phyloP scores from a whole-genome alignment of 139 green algal genomes.

The Micractinium sp. region DNA sequence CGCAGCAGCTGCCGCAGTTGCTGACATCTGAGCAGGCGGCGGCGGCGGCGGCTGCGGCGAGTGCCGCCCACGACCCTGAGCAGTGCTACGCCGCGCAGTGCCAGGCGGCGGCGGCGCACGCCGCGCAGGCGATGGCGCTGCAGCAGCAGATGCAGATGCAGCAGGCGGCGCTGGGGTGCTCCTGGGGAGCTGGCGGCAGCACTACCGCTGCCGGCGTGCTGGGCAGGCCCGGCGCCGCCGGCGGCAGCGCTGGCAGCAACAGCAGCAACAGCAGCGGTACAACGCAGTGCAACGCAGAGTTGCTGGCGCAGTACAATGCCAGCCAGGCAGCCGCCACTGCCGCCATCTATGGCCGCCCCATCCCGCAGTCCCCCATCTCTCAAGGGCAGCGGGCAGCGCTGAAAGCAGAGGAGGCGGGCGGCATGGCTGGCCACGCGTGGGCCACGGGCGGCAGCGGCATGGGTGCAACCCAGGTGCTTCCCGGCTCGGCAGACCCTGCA shows the following conservation, averaged over 20 bases:
- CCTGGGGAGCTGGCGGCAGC: neutral
- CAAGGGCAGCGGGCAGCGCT: neutral
- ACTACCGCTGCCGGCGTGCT: too few relatives aligned
- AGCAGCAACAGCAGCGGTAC: neutral
- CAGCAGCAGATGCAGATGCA: neutral
- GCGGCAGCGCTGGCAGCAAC: neutral
- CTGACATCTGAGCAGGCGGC: neutral
- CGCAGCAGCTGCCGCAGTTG: neutral
- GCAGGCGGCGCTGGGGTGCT: neutral
- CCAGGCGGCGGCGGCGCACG: slow-evolving; percentile 6
- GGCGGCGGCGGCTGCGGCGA: neutral
- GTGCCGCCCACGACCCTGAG: neutral
- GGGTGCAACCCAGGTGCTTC: too few relatives aligned
- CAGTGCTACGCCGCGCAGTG: slow-evolving; percentile 6
- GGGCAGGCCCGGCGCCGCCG: too few relatives aligned
- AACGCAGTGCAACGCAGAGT: neutral
- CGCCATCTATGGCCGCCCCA: neutral
- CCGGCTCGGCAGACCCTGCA: too few relatives aligned
- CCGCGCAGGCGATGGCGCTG: neutral
- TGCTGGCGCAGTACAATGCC: neutral
- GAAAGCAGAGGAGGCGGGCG: too few relatives aligned
- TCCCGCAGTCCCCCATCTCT: neutral
- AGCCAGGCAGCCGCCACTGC: neutral
- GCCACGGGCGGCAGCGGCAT: neutral
- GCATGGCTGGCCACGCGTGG: too few relatives aligned